Percentiles rank a stretch among this genome's conserved stretches.
phyloP scores from a whole-genome alignment of 2,329 filamentous ascomycete genomes.

The Colletotrichum limetticola region DNA sequence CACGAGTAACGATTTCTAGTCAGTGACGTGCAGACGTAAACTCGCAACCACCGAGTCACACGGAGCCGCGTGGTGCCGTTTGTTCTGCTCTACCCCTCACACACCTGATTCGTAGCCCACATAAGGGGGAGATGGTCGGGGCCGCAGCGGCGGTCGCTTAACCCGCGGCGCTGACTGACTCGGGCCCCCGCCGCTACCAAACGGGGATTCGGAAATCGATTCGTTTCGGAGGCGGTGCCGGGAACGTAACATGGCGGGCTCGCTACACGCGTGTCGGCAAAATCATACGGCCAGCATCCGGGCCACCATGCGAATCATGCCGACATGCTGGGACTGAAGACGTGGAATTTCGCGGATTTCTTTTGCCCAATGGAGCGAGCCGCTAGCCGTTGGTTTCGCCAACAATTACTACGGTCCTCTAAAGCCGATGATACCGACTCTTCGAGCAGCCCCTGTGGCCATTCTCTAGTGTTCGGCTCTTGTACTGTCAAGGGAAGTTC shows the following conservation, averaged over 20 bases:
- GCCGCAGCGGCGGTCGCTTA: conserved; percentile 38
- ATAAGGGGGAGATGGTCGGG: conserved; percentile 33
- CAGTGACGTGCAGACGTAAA: conserved; percentile 20
- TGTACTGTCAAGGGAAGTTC: not conserved
- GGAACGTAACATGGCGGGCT: not conserved
- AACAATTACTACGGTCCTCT: not conserved
- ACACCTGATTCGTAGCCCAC: conserved; percentile 6
- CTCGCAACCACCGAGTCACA: conserved; percentile 13
- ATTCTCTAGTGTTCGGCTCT: not conserved
- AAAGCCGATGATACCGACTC: not conserved
- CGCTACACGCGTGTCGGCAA: not conserved
- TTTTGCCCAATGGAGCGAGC: not conserved
- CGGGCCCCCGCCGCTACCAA: conserved; percentile 64
- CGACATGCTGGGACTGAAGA: not conserved
- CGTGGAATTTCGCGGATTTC: not conserved
- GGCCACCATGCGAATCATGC: not conserved
- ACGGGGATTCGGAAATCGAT: conserved; percentile 64
- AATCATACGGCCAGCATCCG: not conserved
- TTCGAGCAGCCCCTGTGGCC: not conserved
- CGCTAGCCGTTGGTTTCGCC: not conserved
- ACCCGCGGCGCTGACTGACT: conserved; percentile 37
- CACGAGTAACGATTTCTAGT: not conserved
- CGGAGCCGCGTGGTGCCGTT: not conserved
- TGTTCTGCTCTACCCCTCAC: not conserved
- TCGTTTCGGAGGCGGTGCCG: conserved; percentile 49